These are phyloP conservation scores for Pseudohalonectria lignicola DNA, from an alignment of 2,329 filamentous ascomycete species.

Conservation along the genomic window DNA sequence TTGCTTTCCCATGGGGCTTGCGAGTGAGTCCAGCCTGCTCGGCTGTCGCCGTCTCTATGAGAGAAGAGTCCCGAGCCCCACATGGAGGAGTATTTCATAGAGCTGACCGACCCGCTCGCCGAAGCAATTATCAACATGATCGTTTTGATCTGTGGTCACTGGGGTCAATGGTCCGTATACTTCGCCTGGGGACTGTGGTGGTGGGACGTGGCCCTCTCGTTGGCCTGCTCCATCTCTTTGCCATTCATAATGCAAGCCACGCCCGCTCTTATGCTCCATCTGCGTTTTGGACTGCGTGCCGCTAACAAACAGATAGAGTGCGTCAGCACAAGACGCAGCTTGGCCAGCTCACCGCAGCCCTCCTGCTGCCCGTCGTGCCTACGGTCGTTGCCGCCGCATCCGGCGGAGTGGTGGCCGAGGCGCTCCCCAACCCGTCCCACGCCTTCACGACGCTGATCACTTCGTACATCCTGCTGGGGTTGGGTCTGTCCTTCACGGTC, in stretches of 20 bases:
- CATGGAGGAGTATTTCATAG: too few species aligned
- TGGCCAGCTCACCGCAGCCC: conserved; percentile 43
- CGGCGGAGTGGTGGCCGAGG: conserved; percentile 52
- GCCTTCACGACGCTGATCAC: conserved; percentile 51
- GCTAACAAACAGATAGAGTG: conserved; percentile 4
- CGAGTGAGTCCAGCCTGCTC: too few species aligned
- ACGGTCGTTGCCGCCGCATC: conserved; percentile 52
- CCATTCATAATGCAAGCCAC: conserved; percentile 39
- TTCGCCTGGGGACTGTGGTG: conserved; percentile 44
- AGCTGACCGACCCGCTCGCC: too few species aligned
- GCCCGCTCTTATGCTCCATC: background rate
- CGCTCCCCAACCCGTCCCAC: conserved; percentile 40
- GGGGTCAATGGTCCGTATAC: conserved; percentile 39
- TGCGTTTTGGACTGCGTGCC: background rate
- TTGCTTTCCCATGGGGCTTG: conserved; percentile 51
- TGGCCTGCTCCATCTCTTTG: conserved; percentile 32
- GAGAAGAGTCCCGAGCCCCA: too few species aligned
- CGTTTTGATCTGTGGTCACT: conserved; percentile 45
- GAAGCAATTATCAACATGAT: conserved; percentile 46
- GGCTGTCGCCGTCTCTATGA: too few species aligned
- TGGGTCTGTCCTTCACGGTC: conserved; percentile 46
- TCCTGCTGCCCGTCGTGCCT: conserved; percentile 51
- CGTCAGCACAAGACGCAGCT: conserved; percentile 16
- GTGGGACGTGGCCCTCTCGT: conserved; percentile 32
- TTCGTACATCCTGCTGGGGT: conserved; percentile 60